These are phyloP conservation scores for Neoarthrinium moseri DNA, from an alignment of 2,329 filamentous ascomycete species.

Conservation along the genomic window DNA sequence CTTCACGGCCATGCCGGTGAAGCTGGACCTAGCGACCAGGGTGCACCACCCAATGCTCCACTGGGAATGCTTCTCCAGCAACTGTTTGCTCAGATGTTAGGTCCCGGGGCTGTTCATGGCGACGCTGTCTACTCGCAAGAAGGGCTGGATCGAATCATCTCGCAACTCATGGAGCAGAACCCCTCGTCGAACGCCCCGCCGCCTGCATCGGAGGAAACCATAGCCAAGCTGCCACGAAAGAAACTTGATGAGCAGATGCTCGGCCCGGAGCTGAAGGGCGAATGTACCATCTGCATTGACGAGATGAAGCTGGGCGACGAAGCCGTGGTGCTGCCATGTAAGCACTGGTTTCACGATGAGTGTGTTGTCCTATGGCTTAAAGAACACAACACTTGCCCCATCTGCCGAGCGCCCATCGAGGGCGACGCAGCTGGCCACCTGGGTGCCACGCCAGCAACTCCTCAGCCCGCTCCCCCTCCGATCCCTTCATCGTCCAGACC, in stretches of 20 bases:
- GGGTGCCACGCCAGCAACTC: conserved; percentile 11
- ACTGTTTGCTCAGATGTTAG: conserved; percentile 52
- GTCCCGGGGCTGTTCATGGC: conserved; percentile 56
- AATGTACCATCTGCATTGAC: conserved; percentile 96
- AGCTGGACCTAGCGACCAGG: conserved; percentile 11
- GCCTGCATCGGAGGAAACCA: conserved; percentile 74
- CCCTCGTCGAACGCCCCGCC: conserved; percentile 74
- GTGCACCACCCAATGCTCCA: conserved; percentile 18
- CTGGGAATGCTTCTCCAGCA: conserved; percentile 45
- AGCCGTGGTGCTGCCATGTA: conserved; percentile 78
- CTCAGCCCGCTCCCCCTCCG: conserved; percentile 10
- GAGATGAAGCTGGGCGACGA: conserved; percentile 71
- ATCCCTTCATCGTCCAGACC: conserved; percentile 15
- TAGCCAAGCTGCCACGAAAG: conserved; percentile 70
- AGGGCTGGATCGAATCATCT: conserved; percentile 84
- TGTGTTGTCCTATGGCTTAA: conserved; percentile 83
- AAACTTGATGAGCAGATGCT: conserved; percentile 70
- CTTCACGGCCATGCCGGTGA: conserved; percentile 11
- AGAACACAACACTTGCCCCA: conserved; percentile 91
- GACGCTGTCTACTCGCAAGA: conserved; percentile 92
- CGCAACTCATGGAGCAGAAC: conserved; percentile 83
- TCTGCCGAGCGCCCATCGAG: conserved; percentile 65
- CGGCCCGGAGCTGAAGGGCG: conserved; percentile 63
- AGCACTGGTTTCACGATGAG: conserved; percentile 87
- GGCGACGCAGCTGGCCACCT: conserved; percentile 26